Conservation (phyloP, 345 rosid species). For the Acer negundo region DNA sequence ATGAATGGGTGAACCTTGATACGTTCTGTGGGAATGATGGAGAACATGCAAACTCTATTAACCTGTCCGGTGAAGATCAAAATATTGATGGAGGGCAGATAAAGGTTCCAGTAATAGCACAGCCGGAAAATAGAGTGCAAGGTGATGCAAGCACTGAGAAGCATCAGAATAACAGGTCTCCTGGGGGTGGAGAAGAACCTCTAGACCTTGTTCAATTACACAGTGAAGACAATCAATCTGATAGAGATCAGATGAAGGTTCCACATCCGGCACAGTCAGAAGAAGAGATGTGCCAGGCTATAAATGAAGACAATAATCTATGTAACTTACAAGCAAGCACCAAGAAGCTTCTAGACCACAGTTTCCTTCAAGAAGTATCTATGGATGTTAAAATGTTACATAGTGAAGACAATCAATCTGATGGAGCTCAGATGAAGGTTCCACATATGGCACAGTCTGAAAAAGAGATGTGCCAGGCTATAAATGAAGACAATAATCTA, state of each 20-base stretch:
- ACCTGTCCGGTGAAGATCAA: constrained; percentile 24
- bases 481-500: constrained; percentile 18
- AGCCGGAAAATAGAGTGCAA: constrained; percentile 14
- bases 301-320: constrained; percentile 18
- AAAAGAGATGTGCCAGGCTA: constrained; percentile 20
- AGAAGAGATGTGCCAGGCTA: constrained; percentile 19
- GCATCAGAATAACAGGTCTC: constrained; percentile 16
- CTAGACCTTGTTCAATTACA: constrained; percentile 6
- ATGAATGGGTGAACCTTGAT: constrained; percentile 21
- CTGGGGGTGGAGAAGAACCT: constrained; percentile 22
- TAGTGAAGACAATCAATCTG: constrained; percentile 25
- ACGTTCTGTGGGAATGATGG: constrained; percentile 26
- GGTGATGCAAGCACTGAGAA: constrained; percentile 22
- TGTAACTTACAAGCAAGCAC: constrained; percentile 30
- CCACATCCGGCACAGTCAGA: constrained; percentile 18
- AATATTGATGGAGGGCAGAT: constrained; percentile 9
- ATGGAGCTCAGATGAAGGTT: constrained; percentile 25
- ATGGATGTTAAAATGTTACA: constrained; percentile 5
- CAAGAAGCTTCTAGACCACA: constrained; percentile 41
- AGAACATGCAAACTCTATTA: constrained; percentile 24
- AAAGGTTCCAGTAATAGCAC: constrained; percentile 15
- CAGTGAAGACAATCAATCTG: constrained; percentile 25
- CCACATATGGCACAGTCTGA: constrained; percentile 18
- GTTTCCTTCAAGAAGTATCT: constrained; percentile 17
- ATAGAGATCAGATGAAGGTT: constrained; percentile 25